These are phyloP conservation scores for Kodamaea sp. DNA, from an alignment of 1,139 yeast species.

Conservation along the genomic window DNA sequence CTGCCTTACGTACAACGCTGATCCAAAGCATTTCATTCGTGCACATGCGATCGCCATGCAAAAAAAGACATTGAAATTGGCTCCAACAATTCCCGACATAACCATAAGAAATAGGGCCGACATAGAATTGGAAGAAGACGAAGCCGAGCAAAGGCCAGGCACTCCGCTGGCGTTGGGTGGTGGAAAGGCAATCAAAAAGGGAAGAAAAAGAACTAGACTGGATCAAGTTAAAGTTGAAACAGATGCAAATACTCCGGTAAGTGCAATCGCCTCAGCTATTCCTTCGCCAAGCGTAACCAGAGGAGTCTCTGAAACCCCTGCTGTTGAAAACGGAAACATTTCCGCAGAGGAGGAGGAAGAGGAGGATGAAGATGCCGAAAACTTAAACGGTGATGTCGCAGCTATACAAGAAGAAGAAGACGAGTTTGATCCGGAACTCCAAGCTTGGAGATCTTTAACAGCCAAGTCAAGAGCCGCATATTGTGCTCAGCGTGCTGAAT, in stretches of 20 bases:
- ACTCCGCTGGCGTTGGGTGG: slow-evolving; percentile 25
- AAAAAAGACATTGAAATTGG: slow-evolving; percentile 72
- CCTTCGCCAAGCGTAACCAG: slow-evolving; percentile 15
- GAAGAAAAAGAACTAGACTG: slow-evolving; percentile 43
- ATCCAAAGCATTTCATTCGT: slow-evolving; percentile 88
- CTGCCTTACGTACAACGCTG: slow-evolving; percentile 90
- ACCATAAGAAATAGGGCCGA: slow-evolving; percentile 78
- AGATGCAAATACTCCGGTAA: slow-evolving; percentile 9
- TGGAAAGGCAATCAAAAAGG: slow-evolving; percentile 43
- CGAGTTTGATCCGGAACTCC: slow-evolving; percentile 41
- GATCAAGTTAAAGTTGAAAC: slow-evolving; percentile 35
- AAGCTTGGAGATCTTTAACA: slow-evolving; percentile 80
- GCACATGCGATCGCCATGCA: slow-evolving; percentile 97
- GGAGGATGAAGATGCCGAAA: slow-evolving; percentile 25
- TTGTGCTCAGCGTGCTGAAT: slow-evolving; percentile 65
- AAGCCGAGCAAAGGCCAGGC: slow-evolving; percentile 26
- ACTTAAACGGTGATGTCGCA: slow-evolving; percentile 15
- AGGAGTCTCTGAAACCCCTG: slow-evolving; percentile 18
- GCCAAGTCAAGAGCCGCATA: slow-evolving; percentile 78
- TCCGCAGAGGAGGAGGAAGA: slow-evolving; percentile 27
- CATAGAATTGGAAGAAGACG: slow-evolving; percentile 77
- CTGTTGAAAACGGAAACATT: slow-evolving; percentile 28
- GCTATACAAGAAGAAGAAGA: slow-evolving; percentile 37
- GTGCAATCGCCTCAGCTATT: slow-evolving; percentile 14
- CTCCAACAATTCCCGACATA: slow-evolving; percentile 88